These are phyloP conservation scores for Turnera subulata DNA, from an alignment of 345 rosid genomes.

Conservation along the genomic window DNA sequence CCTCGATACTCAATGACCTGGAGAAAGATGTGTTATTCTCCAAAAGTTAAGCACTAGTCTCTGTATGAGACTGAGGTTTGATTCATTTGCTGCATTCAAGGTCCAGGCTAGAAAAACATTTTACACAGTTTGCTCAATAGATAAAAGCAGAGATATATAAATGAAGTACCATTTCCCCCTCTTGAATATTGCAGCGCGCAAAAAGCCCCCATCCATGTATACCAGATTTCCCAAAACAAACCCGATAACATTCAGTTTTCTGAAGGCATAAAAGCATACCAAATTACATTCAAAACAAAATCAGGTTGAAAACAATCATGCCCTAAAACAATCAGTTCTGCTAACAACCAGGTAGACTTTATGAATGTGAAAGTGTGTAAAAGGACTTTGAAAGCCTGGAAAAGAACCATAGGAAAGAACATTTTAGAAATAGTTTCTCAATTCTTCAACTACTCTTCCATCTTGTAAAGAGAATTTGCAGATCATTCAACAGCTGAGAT, in stretches of 20 bases:
- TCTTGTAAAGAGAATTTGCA: background rate
- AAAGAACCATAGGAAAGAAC: too few relatives aligned
- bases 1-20: slow-evolving; percentile 88
- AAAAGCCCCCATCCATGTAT: slow-evolving; percentile 99
- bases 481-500: background rate
- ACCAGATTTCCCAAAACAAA: slow-evolving; percentile 95
- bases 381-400: too few relatives aligned
- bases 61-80: too few relatives aligned
- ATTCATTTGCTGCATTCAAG: too few relatives aligned
- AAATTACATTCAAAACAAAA: slow-evolving; percentile 18
- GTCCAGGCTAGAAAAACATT: too few relatives aligned
- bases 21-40: slow-evolving; percentile 10
- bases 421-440: too few relatives aligned
- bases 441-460: background rate
- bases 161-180: slow-evolving; percentile 87
- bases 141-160: background rate
- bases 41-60: too few relatives aligned
- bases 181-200: slow-evolving; percentile 81
- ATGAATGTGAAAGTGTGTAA: too few relatives aligned
- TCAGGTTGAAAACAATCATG: background rate
- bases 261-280: slow-evolving; percentile 25
- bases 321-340: too few relatives aligned
- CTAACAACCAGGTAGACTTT: too few relatives aligned
- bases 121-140: background rate
- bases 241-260: slow-evolving; percentile 69